These are phyloP conservation scores for Aspergillus ochraceoroseus DNA, from an alignment of 2,329 filamentous ascomycete genomes.

Conservation along the genomic window DNA sequence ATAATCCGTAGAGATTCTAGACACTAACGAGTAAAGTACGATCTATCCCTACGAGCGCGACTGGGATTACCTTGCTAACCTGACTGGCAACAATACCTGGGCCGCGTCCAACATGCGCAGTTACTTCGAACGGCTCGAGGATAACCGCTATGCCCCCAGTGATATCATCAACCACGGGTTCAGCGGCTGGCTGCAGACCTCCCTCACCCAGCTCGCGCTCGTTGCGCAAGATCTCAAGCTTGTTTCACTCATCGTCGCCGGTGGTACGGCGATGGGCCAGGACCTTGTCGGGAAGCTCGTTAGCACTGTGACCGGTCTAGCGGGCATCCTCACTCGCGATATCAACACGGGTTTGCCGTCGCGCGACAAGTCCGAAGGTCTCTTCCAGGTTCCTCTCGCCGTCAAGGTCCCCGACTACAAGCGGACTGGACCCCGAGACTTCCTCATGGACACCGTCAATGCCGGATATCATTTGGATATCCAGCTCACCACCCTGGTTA, in stretches of 20 bases:
- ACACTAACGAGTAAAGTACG: slow-evolving; percentile 32
- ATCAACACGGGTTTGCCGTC: slow-evolving; percentile 47
- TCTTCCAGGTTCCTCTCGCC: slow-evolving; percentile 57
- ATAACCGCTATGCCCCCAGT: slow-evolving; percentile 48
- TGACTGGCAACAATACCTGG: slow-evolving; percentile 61
- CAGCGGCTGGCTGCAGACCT: slow-evolving; percentile 26
- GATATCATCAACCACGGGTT: slow-evolving; percentile 45
- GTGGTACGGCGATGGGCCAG: slow-evolving; percentile 49
- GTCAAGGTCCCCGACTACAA: slow-evolving; percentile 27
- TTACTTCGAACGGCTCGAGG: slow-evolving; percentile 53
- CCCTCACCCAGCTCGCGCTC: slow-evolving; percentile 43
- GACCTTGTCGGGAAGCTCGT: slow-evolving; percentile 41
- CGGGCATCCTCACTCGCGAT: slow-evolving; percentile 37
- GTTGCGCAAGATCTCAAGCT: slow-evolving; percentile 53
- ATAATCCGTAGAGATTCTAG: too few relatives aligned
- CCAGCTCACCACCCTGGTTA: slow-evolving; percentile 46
- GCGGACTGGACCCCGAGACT: slow-evolving; percentile 39
- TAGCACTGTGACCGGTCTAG: slow-evolving; percentile 47
- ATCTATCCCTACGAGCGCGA: slow-evolving; percentile 57
- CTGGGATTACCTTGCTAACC: slow-evolving; percentile 53
- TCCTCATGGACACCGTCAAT: slow-evolving; percentile 31
- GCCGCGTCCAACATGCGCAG: slow-evolving; percentile 53
- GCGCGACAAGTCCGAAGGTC: slow-evolving; percentile 48
- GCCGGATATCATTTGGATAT: slow-evolving; percentile 54
- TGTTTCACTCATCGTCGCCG: slow-evolving; percentile 50